Percentiles rank a stretch among this genome's conserved stretches.
Conservation (phyloP, 441 rosid species). For the Pelargonium australe region DNA sequence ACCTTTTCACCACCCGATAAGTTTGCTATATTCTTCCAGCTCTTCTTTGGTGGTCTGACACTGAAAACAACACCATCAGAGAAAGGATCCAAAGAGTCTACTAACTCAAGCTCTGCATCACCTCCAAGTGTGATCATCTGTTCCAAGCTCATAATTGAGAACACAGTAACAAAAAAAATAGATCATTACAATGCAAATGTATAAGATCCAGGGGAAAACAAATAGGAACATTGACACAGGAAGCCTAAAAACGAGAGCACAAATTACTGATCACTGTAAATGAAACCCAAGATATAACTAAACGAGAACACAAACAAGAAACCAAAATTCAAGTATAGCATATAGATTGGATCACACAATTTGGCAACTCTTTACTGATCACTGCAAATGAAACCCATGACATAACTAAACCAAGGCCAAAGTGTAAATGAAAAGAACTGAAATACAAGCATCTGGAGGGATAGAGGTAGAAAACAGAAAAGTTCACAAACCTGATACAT, state of each 20-base stretch:
- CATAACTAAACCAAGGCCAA: neutral
- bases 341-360: neutral
- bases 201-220: neutral
- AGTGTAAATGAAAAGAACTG: neutral
- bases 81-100: slow-evolving; percentile 95
- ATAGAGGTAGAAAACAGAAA: neutral
- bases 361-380: too few species aligned
- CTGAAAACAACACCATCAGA: slow-evolving; percentile 98
- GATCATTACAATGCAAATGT: neutral
- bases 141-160: neutral
- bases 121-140: slow-evolving; percentile 99
- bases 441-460: neutral
- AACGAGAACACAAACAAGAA: neutral
- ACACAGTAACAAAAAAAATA: neutral
- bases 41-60: slow-evolving; percentile 98
- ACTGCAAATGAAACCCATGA: neutral
- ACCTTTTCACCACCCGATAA: slow-evolving; percentile 99
- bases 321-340: neutral
- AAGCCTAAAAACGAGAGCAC: neutral
- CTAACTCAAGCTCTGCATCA: slow-evolving; percentile 97
- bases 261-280: neutral
- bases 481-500: slow-evolving; percentile 84
- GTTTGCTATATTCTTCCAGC: slow-evolving; percentile 97
- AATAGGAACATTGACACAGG: neutral
- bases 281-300: neutral